Conservation (phyloP, 176 grass and related monocot species). For the Triticum timopheevii region DNA sequence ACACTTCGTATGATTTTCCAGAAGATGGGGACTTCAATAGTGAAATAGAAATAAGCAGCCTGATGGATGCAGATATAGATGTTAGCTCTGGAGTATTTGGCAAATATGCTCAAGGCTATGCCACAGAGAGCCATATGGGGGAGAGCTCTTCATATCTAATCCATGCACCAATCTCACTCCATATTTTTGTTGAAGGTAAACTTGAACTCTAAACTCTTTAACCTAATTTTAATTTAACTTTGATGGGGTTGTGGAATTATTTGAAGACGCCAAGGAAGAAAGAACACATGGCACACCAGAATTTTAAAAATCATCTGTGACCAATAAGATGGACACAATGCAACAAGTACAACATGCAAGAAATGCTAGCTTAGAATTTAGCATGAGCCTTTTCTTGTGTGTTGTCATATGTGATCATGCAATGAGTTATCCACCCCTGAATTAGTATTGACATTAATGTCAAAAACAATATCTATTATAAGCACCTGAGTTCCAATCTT, state of each 20-base stretch:
- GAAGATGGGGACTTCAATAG: constrained; percentile 59
- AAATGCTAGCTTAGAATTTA: neutral
- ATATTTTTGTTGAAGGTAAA: constrained; percentile 53
- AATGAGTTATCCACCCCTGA: neutral
- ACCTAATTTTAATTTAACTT: constrained; percentile 4
- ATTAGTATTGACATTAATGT: neutral
- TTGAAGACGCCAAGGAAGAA: neutral
- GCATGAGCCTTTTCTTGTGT: neutral
- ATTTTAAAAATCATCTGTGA: neutral
- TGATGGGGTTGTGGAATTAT: neutral
- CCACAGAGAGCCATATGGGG: constrained; percentile 38
- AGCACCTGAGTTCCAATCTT: neutral
- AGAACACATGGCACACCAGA: neutral
- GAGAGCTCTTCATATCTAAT: constrained; percentile 43
- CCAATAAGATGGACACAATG: neutral
- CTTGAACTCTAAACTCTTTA: neutral
- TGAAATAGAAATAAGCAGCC: constrained; percentile 45
- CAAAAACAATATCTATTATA: neutral
- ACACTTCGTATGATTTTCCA: constrained; percentile 46
- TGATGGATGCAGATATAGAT: constrained; percentile 53
- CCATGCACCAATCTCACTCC: constrained; percentile 31
- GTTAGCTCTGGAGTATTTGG: constrained; percentile 45
- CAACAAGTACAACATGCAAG: neutral
- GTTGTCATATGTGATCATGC: neutral
- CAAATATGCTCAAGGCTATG: constrained; percentile 48